Evolutionary conservation across 1,139 yeast genomes (phyloP), one percentile per base, ranked within the genome.

Genomic region (Hanseniaspora uvarum): DNA sequence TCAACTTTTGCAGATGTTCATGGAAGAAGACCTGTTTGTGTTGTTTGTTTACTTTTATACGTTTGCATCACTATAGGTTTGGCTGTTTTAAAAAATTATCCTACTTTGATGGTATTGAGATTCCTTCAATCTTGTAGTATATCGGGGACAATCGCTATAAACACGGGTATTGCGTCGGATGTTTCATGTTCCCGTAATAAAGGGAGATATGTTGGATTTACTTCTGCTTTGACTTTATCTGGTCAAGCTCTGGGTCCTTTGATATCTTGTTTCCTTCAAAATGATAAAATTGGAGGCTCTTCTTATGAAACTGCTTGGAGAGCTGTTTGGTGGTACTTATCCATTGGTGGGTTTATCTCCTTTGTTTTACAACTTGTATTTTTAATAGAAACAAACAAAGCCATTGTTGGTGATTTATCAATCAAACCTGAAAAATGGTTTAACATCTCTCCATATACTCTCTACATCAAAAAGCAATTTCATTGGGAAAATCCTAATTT

Each of bases 161-260:
- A 76, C 14, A 72, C 80, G 10, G 94, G 92, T 0, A 73, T 81
- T 0, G 77, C 81, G 44, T 83, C 86, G 3, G 95, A 86, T 64
- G 68, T 81, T 41, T 77, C 86, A 0, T 73, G 78, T 0, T 69
- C 81, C 41, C 69, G 70, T n/a, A 79, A 81, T 56, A 72, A 95
- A 56, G 95, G 94, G 10, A 72, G 77, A 6, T 76, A 74, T 56
- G 75, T 80, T 50, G 89, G 92, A 0, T 63, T 79, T 18, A 75
- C 78, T 1, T 67, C 77, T 14, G 94, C 92, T 0, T 68, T 81
- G 19, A 75, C 81, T 3, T 71, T 83, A 8, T 63, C 83, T 21
- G 94, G 94, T 0, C 83, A 80, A 61, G 87, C 86, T 0, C 71
- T 84, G 56, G 89, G 94, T 6, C 87, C 94, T 0, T 67, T 86